phyloP scores from a whole-genome alignment of 176 grass and related monocot genomes.

The Ensete ventricosum region DNA sequence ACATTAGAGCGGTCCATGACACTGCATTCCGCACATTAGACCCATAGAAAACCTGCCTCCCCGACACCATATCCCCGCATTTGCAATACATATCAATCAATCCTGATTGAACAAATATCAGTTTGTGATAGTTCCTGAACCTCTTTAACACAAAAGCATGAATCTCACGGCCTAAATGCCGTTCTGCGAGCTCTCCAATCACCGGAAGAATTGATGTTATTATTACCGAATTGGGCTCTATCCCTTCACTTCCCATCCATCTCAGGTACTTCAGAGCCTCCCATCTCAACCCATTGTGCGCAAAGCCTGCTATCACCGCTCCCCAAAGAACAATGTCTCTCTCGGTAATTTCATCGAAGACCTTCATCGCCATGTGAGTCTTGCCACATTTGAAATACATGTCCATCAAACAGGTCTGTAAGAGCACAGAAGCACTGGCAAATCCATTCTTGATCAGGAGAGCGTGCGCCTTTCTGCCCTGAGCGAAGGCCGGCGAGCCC shows the following conservation, averaged over 20 bases:
- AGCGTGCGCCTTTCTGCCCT: conserved; percentile 49
- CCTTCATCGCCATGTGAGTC: conserved; percentile 51
- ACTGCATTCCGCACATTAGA: conserved; percentile 58
- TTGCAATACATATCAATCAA: conserved; percentile 95
- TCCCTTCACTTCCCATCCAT: conserved; percentile 50
- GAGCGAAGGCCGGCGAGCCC: conserved; percentile 49
- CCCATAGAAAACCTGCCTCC: conserved; percentile 67
- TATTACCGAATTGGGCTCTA: conserved; percentile 71
- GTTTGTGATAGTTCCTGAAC: conserved; percentile 37
- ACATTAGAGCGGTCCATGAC: conserved; percentile 76
- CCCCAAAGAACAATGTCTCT: conserved; percentile 77
- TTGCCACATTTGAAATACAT: conserved; percentile 87
- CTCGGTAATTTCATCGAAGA: conserved; percentile 81
- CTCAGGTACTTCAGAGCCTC: conserved; percentile 73
- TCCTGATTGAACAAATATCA: conserved; percentile 52
- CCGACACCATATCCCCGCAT: conserved; percentile 63
- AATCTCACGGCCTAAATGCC: conserved; percentile 70
- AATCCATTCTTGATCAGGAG: conserved; percentile 74
- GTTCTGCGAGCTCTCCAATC: conserved; percentile 40
- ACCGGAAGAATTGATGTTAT: conserved; percentile 54
- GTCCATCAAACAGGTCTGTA: conserved; percentile 70
- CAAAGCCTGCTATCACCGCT: conserved; percentile 59
- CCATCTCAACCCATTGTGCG: conserved; percentile 62
- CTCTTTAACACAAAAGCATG: conserved; percentile 71
- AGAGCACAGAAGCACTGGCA: conserved; percentile 34